Conservation (phyloP, 1,284 basidiomycete species). For the Hemileia vastatrix region DNA sequence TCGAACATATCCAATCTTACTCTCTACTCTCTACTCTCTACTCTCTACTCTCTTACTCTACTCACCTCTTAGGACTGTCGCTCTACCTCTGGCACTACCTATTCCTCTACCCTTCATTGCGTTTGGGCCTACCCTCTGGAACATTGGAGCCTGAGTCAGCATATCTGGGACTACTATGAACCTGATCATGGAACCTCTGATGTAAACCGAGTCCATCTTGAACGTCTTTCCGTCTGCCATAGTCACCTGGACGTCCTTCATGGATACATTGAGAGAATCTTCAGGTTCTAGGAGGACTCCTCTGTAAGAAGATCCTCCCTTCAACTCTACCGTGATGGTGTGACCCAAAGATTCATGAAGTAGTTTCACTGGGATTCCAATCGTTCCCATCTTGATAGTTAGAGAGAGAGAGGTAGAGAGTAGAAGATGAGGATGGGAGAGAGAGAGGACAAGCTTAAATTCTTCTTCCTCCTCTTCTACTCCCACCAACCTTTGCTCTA, state of each 20-base stretch:
- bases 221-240: slow-evolving; percentile 41
- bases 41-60: too few species aligned
- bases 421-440: background rate
- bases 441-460: too few species aligned
- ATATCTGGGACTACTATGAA: slow-evolving; percentile 44
- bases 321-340: slow-evolving; percentile 42
- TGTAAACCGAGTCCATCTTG: slow-evolving; percentile 42
- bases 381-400: slow-evolving; percentile 17
- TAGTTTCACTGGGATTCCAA: slow-evolving; percentile 43
- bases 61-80: slow-evolving; percentile 40
- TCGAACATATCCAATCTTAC: too few species aligned
- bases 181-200: slow-evolving; percentile 41
- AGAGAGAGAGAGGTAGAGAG: too few species aligned
- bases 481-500: too few species aligned
- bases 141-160: slow-evolving; percentile 45
- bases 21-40: too few species aligned
- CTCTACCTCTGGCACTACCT: slow-evolving; percentile 40
- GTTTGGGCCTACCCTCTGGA: slow-evolving; percentile 43
- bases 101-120: slow-evolving; percentile 44
- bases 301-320: slow-evolving; percentile 41
- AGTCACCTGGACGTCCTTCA: slow-evolving; percentile 42
- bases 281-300: slow-evolving; percentile 43
- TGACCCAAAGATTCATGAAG: slow-evolving; percentile 43
- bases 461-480: too few species aligned
- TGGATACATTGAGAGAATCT: slow-evolving; percentile 41